Conservation (phyloP, 2,329 filamentous ascomycete species). For the Fonsecaea multimorphosa region DNA sequence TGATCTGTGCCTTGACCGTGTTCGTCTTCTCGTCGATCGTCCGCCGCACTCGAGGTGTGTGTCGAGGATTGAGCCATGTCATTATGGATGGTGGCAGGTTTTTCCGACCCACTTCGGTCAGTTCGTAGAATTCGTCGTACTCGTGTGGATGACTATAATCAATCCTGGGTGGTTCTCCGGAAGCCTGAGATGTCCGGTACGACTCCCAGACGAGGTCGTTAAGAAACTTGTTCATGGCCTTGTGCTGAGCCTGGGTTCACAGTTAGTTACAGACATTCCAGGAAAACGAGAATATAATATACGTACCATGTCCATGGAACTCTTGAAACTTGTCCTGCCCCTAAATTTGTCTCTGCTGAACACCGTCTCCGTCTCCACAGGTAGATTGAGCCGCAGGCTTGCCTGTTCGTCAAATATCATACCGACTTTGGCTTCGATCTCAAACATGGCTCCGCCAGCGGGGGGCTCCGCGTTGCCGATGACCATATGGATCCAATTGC, state of each 20-base stretch:
- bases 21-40: slow-evolving; percentile 69
- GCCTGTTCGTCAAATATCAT: slow-evolving; percentile 72
- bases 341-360: slow-evolving; percentile 62
- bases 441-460: slow-evolving; percentile 71
- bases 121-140: slow-evolving; percentile 80
- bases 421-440: slow-evolving; percentile 94
- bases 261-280: slow-evolving; percentile 30
- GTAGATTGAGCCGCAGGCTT: slow-evolving; percentile 70
- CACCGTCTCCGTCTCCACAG: slow-evolving; percentile 73
- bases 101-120: slow-evolving; percentile 65
- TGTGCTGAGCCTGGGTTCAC: slow-evolving; percentile 72
- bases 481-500: slow-evolving; percentile 80
- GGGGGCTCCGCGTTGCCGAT: slow-evolving; percentile 59
- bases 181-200: slow-evolving; percentile 53
- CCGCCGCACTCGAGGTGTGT: slow-evolving; percentile 69
- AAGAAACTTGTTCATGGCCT: slow-evolving; percentile 80
- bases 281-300: slow-evolving; percentile 19
- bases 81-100: slow-evolving; percentile 70
- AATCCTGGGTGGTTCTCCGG: slow-evolving; percentile 69
- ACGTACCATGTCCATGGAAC: slow-evolving; percentile 86
- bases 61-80: slow-evolving; percentile 63
- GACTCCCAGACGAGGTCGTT: slow-evolving; percentile 68
- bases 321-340: slow-evolving; percentile 71
- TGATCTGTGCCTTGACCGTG: slow-evolving; percentile 77
- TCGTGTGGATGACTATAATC: slow-evolving; percentile 83